Base-by-base conservation (phyloP, 805 yeast species). In the Metschnikowia dekortorum region DNA sequence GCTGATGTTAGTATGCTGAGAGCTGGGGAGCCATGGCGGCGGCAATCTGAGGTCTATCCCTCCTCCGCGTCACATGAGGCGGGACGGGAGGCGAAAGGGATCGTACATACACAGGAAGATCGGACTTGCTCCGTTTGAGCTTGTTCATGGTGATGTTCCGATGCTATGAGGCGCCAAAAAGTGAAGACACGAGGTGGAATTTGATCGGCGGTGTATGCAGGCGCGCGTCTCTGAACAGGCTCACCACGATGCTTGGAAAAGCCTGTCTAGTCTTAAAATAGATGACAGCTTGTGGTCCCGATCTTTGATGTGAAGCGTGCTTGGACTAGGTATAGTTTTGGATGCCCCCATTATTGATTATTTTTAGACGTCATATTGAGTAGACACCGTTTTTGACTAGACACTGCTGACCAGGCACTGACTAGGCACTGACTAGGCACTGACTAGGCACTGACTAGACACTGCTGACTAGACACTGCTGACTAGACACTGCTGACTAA, bases 21-120 rank as follows among this genome's bases (percentile, higher is more conserved):
- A 22, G 29, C 22, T 9, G 11, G 10, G 2, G 14, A 26, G 43
- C 26, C 3, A 16, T 4, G 28, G 5, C 6, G 6, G 11, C 13
- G 42, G 11, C 6, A 9, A 0, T 18, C 13, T 18, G 22, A 6
- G 16, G n/a, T 1, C 4, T 3, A 10, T 10, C 3, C 2, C 6
- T 32, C 6, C 14, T 13, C n/a, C 13, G 34, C 36, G 13, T 6
- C 36, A n/a, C 10, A 6, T 33, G 16, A n/a, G 36, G 36, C 4
- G 11, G 8, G 13, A 16, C 4, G 6, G 10, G 9, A 2, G 10
- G 4, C 22, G 5, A 32, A 16, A 11, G 28, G 6, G 32, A 3
- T 2, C n/a, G 30, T 30, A 67, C 69, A 41, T 74, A 64, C 68
- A 75, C 62, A 44, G 83, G 84, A 51, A 79, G 71, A 52, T 76